Evolutionary conservation across 768 basidiomycete species (phyloP).

Genomic region (Boletus pseudopeckii): DNA sequence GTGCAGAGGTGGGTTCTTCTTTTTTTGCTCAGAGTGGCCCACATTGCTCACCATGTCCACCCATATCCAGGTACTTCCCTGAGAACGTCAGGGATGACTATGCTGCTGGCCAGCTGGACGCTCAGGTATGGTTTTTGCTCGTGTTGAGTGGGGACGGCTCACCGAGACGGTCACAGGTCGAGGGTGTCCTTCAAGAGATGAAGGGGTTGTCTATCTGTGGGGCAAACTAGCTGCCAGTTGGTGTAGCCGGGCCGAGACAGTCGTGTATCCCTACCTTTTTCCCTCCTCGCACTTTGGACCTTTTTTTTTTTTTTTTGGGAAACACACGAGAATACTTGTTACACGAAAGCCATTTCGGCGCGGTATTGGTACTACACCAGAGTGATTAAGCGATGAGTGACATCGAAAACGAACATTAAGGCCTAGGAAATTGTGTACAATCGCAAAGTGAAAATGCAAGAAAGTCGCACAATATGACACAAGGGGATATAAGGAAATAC

Average conservation of each 20-base stretch:
- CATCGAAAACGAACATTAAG: constrained; percentile 4
- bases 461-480: constrained; percentile 10
- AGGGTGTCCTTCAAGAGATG: constrained; percentile 96
- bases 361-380: constrained; percentile 21
- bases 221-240: constrained; percentile 32
- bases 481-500: constrained; percentile 7
- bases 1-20: constrained; percentile 67
- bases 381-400: constrained; percentile 11
- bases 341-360: constrained; percentile 12
- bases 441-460: constrained; percentile 10
- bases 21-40: background rate
- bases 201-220: constrained; percentile 93
- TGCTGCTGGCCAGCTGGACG: constrained; percentile 92
- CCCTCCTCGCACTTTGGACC: background rate
- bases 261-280: constrained; percentile 9
- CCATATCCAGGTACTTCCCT: constrained; percentile 67
- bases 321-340: constrained; percentile 3
- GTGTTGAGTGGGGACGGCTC: background rate
- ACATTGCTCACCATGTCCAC: background rate
- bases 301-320: background rate
- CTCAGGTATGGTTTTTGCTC: constrained; percentile 55
- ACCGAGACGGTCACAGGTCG: constrained; percentile 54
- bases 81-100: constrained; percentile 94
- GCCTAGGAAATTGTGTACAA: constrained; percentile 19
- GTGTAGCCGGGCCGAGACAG: background rate